Conservation (phyloP, 345 rosid species). For the Syzygium oleosum region DNA sequence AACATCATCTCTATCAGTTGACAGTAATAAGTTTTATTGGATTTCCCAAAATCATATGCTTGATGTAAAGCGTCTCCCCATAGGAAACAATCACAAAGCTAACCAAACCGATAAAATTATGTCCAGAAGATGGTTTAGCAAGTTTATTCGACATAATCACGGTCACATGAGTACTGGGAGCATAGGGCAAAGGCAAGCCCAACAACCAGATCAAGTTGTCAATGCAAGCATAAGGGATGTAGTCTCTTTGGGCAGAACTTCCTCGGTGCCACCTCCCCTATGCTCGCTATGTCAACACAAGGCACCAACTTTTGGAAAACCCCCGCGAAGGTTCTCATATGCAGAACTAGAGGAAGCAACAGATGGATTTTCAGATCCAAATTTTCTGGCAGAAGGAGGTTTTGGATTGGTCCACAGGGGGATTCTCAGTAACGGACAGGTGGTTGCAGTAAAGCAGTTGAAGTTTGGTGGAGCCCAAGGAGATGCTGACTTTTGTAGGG, state of each 20-base stretch:
- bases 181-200: slow-evolving; percentile 15
- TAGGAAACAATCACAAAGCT: slow-evolving; percentile 4
- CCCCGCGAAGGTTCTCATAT: slow-evolving; percentile 51
- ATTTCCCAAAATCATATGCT: slow-evolving; percentile 34
- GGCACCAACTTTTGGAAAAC: slow-evolving; percentile 63
- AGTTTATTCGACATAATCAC: slow-evolving; percentile 45
- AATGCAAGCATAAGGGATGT: slow-evolving; percentile 29
- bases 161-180: slow-evolving; percentile 9
- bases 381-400: slow-evolving; percentile 60
- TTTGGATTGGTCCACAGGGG: slow-evolving; percentile 56
- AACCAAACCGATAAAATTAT: slow-evolving; percentile 8
- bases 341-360: slow-evolving; percentile 54
- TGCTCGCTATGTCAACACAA: slow-evolving; percentile 67
- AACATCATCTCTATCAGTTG: slow-evolving; percentile 4
- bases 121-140: slow-evolving; percentile 34
- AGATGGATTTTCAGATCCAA: slow-evolving; percentile 44
- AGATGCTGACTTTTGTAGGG: slow-evolving; percentile 65
- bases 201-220: slow-evolving; percentile 9
- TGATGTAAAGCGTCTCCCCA: slow-evolving; percentile 9
- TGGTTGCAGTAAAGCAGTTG: slow-evolving; percentile 62
- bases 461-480: slow-evolving; percentile 36
- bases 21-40: slow-evolving; percentile 26
- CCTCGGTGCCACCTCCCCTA: slow-evolving; percentile 63
- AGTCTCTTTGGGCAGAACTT: slow-evolving; percentile 42
- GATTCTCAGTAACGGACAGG: slow-evolving; percentile 46